These are phyloP conservation scores for Odontarrhena argentea DNA, from an alignment of 345 rosid species.

Conservation along the genomic window DNA sequence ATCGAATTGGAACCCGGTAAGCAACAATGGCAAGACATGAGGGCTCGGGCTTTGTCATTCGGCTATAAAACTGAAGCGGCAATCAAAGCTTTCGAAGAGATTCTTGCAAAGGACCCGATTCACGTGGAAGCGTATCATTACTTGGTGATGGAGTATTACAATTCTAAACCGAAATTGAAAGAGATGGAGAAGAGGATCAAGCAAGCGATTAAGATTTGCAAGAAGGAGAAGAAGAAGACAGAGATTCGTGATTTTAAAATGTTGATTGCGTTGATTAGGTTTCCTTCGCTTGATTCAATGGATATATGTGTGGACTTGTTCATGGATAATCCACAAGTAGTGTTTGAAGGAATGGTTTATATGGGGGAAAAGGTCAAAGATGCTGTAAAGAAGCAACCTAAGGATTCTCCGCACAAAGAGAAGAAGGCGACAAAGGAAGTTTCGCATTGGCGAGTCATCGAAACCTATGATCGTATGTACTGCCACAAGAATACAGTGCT, in stretches of 20 bases:
- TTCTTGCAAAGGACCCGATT: conserved; percentile 57
- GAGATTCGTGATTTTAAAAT: conserved; percentile 64
- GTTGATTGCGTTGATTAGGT: conserved; percentile 62
- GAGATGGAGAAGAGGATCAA: conserved; percentile 57
- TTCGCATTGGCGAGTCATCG: not conserved
- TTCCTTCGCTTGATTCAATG: conserved; percentile 46
- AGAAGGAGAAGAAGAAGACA: conserved; percentile 56
- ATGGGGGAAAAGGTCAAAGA: conserved; percentile 60
- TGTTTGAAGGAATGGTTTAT: conserved; percentile 70
- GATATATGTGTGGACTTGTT: conserved; percentile 62
- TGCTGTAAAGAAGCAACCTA: conserved; percentile 68
- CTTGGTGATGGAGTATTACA: conserved; percentile 59
- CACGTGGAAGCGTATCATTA: conserved; percentile 81
- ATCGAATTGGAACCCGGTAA: conserved; percentile 69
- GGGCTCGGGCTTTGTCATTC: conserved; percentile 54
- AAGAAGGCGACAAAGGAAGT: not conserved
- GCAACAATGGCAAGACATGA: conserved; percentile 62
- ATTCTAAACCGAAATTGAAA: conserved; percentile 47
- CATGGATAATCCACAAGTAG: conserved; percentile 71
- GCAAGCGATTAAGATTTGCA: conserved; percentile 62
- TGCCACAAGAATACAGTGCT: not conserved
- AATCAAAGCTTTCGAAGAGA: conserved; percentile 55
- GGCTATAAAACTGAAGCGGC: conserved; percentile 56
- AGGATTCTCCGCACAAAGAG: conserved; percentile 66
- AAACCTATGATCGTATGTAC: not conserved